Evolutionary conservation across 192 early-diverging fungal genomes (phyloP), one percentile per base, ranked within the genome.

Genomic region (Entophlyctis luteolus): DNA sequence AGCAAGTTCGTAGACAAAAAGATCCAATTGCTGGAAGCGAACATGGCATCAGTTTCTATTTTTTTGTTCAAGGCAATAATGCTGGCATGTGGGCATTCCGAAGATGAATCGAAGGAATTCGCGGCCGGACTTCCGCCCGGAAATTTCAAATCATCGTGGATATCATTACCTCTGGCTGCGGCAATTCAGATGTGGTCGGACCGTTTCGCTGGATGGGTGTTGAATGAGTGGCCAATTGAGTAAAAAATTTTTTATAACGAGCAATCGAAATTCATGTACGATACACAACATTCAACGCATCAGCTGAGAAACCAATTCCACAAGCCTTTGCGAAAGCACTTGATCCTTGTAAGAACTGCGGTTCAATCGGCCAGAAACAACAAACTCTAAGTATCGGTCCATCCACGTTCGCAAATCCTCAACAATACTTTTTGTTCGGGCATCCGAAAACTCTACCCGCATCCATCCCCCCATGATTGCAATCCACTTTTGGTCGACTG

Each of bases 321-420:
- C n/a, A n/a, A n/a, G n/a, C n/a, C n/a, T n/a, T n/a, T n/a, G n/a
- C n/a, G n/a, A n/a, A n/a, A n/a, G n/a, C n/a, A n/a, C n/a, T n/a
- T n/a, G n/a, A n/a, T n/a, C n/a, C n/a, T n/a, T n/a, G n/a, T n/a
- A n/a, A n/a, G n/a, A n/a, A n/a, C n/a, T n/a, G n/a, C n/a, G n/a
- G n/a, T n/a, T n/a, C n/a, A n/a, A n/a, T n/a, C n/a, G n/a, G 22
- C 59, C 37, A 0, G 38, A 29, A 66, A 77, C 55, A 56, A 63
- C 68, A 75, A 75, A 80, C 42, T 75, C 62, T 52, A 80, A 35
- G 50, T 80, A 80, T 49, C 28, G n/a, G 3, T 53, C 36, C 38
- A 77, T 36, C 75, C 71, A 75, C 20, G 4, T 37, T 16, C 73
- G 36, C 23, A 77, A 5, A 48, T 75, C 63, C 6, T 48, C 52